These are phyloP conservation scores for Candida xiaguanensis DNA, from an alignment of 805 yeast species.

Conservation along the genomic window DNA sequence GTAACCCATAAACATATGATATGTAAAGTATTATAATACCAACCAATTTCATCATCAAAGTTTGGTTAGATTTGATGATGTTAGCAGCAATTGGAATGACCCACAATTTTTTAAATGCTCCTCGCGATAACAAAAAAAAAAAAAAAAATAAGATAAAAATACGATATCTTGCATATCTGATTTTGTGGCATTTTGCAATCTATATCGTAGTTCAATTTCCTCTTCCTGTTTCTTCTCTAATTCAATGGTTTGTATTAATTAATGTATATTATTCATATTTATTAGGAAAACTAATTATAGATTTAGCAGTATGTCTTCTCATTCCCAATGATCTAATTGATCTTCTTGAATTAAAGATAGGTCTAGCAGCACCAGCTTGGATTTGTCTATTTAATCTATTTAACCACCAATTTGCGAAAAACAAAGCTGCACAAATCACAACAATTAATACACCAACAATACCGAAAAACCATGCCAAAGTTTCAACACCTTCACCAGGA, in stretches of 20 bases:
- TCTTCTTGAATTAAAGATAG: slow-evolving; percentile 14
- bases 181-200: slow-evolving; percentile 1
- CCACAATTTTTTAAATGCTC: background rate
- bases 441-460: slow-evolving; percentile 26
- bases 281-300: slow-evolving; percentile 37
- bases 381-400: slow-evolving; percentile 9
- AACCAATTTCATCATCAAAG: background rate
- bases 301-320: slow-evolving; percentile 28
- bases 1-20: background rate
- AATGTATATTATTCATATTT: slow-evolving; percentile 28
- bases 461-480: slow-evolving; percentile 28
- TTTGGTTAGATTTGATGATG: background rate
- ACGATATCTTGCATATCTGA: slow-evolving; percentile 1
- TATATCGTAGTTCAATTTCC: too few relatives aligned
- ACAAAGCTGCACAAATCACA: slow-evolving; percentile 15
- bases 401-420: slow-evolving; percentile 21
- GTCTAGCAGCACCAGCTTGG: slow-evolving; percentile 10
- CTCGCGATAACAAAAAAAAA: background rate
- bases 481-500: slow-evolving; percentile 58
- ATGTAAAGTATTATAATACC: background rate
- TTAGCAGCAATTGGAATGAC: background rate
- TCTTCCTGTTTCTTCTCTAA: too few relatives aligned
- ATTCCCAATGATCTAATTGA: slow-evolving; percentile 27
- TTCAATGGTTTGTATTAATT: too few relatives aligned
- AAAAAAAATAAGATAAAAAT: background rate